Percentiles rank a stretch among this genome's conserved stretches.
phyloP scores from a whole-genome alignment of 345 rosid species.

The Syzygium oleosum region DNA sequence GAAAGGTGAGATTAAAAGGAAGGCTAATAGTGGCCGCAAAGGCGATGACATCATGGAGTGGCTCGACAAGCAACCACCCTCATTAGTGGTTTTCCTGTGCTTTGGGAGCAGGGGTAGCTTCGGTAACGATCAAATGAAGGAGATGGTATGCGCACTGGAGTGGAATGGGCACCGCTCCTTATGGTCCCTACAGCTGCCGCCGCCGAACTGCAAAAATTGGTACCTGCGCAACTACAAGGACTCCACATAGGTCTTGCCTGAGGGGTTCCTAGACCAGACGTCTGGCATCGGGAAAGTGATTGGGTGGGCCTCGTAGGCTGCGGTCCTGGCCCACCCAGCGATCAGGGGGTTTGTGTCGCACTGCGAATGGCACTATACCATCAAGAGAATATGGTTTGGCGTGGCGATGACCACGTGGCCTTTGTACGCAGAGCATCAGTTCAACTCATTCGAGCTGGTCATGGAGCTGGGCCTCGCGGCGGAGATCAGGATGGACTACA shows the following conservation, averaged over 20 bases:
- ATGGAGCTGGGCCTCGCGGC: background rate
- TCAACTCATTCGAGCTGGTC: background rate
- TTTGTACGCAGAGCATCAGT: background rate
- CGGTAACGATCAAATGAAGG: slow-evolving; percentile 22
- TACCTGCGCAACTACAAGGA: background rate
- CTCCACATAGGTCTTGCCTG: slow-evolving; percentile 18
- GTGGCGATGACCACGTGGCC: background rate
- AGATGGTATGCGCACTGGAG: background rate
- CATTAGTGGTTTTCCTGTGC: slow-evolving; percentile 52
- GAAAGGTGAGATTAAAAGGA: background rate
- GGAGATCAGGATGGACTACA: background rate
- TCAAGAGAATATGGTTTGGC: slow-evolving; percentile 17
- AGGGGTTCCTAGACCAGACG: slow-evolving; percentile 29
- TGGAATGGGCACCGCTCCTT: slow-evolving; percentile 14
- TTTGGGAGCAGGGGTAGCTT: slow-evolving; percentile 61
- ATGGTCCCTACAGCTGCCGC: background rate
- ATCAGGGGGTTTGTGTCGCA: slow-evolving; percentile 44
- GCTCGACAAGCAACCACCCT: slow-evolving; percentile 44
- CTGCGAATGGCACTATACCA: slow-evolving; percentile 41
- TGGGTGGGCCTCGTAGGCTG: slow-evolving; percentile 44
- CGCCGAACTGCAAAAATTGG: background rate
- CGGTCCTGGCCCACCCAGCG: background rate
- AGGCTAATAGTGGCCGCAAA: background rate
- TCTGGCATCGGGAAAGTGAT: slow-evolving; percentile 9
- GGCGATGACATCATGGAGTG: slow-evolving; percentile 11